Percentiles rank a stretch among this genome's conserved stretches.
Conservation (phyloP, 148 eudicot species). For the Persicaria maculosa region DNA sequence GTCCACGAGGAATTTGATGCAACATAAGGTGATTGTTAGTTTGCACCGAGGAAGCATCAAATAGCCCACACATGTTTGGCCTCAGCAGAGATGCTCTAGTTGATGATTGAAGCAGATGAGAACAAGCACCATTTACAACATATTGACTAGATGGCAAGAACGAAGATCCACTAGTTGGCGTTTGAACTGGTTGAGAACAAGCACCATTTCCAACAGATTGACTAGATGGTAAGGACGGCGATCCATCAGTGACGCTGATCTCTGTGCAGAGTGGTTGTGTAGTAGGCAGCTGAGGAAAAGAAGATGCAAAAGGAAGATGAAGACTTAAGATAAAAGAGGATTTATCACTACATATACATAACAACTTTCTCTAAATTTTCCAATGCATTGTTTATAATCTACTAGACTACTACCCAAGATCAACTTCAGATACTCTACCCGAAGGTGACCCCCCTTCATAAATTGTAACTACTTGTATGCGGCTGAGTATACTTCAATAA, state of each 20-base stretch:
- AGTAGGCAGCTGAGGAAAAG: background rate
- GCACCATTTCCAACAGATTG: too few relatives aligned
- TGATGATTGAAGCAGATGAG: background rate
- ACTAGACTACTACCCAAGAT: background rate
- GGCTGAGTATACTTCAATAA: background rate
- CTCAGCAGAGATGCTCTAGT: background rate
- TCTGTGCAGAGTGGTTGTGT: background rate
- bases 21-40: background rate
- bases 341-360: background rate
- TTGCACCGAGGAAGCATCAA: background rate
- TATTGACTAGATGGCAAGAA: background rate
- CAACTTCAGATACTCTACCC: too few relatives aligned
- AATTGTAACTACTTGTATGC: background rate
- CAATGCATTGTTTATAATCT: background rate
- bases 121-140: background rate
- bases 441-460: background rate
- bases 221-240: background rate
- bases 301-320: background rate
- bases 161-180: too few relatives aligned
- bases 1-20: background rate
- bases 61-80: background rate
- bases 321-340: background rate
- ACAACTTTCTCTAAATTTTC: background rate
- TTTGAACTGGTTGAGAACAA: too few relatives aligned
- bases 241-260: conserved; percentile 1